Evolutionary conservation across 306 rosid species (phyloP).

Genomic region (Cucumis melo): DNA sequence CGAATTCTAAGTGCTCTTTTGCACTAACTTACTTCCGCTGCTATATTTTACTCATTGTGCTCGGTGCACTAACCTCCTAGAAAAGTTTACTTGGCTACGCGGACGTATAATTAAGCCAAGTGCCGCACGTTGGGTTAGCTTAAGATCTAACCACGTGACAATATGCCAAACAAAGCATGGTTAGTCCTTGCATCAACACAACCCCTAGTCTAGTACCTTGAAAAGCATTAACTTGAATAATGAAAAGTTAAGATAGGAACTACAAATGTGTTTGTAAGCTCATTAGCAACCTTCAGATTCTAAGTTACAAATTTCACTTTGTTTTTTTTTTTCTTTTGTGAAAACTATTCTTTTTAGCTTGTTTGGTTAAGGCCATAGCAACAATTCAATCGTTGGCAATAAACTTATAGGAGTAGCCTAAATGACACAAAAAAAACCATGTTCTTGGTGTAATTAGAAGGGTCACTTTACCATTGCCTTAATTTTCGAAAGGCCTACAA

Average conservation of each 20-base stretch:
- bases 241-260: background rate
- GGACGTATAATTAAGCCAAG: too few relatives aligned
- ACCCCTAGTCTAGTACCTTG: background rate
- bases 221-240: background rate
- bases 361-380: background rate
- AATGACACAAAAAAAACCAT: background rate
- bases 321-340: background rate
- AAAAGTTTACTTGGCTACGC: too few relatives aligned
- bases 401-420: background rate
- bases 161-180: background rate
- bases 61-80: too few relatives aligned
- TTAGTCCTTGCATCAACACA: background rate
- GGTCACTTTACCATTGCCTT: background rate
- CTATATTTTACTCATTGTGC: too few relatives aligned
- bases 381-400: background rate
- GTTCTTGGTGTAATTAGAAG: background rate
- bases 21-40: too few relatives aligned
- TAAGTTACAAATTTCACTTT: background rate
- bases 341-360: background rate
- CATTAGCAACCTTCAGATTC: background rate
- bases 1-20: too few relatives aligned
- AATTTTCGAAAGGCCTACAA: background rate
- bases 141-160: too few relatives aligned
- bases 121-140: too few relatives aligned
- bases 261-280: background rate